Base-by-base conservation (phyloP, 2,329 filamentous ascomycete species). In the Lecanicillium sp. region DNA sequence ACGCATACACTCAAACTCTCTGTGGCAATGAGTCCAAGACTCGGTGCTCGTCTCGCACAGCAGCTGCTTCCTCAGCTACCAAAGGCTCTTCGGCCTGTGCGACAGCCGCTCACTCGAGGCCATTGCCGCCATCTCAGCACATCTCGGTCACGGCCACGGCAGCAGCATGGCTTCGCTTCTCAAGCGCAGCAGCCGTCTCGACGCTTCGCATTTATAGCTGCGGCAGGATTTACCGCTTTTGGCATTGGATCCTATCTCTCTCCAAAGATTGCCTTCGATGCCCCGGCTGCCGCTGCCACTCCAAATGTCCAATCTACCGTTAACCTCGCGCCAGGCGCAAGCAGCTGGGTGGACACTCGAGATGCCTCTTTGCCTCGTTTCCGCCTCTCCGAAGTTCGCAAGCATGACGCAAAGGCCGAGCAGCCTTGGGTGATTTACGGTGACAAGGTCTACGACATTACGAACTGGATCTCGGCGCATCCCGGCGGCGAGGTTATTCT, bases 401-500 rank as follows among this genome's bases (percentile, higher is more conserved):
- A 68, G 36, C 73, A 78, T 45, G 68, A 71, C n/a, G 60, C 62
- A 14, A 62, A 64, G 15, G 73, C 76, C 0, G 52, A 65, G 2
- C 57, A 63, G 9, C 78, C 78, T 3, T 84, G 80, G 80, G 71
- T 84, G 4, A 75, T 73, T n/a, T 68, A 69, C 38, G 74, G 68
- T 17, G 73, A 75, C 51, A 74, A 75, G 41, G 78, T 84, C 15
- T 84, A 83, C 63, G 74, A 84, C 50, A 83, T 84, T 37, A 83
- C 79, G 1, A 75, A 82, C 36, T 84, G 79, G 76, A 60, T 83
- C 16, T 61, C 66, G 2, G 75, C 70, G 1, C 80, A 84, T 51
- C 80, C 80, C 0, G 80, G 80, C 4, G 80, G 80, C 30, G 73
- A 81, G 37, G 76, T 84, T 12, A 84, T 84, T 42, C 62, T 83